Base-by-base conservation (phyloP, 1,284 basidiomycete genomes). In the Phlebopus sp. region DNA sequence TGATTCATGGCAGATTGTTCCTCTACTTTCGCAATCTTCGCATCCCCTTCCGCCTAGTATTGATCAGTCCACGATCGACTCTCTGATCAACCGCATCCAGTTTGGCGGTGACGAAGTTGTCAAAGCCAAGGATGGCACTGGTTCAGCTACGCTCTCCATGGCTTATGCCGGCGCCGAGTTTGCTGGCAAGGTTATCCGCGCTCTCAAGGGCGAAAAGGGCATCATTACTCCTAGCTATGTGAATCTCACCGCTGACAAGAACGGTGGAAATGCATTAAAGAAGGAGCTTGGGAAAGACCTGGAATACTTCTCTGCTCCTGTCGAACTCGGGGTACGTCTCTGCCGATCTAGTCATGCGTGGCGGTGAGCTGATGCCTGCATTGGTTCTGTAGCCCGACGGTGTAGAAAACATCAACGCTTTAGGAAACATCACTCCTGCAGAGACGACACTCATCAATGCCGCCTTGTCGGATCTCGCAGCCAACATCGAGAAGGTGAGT, bases 51-150 rank as follows among this genome's bases (percentile, higher is more conserved):
- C 68, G 59, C 57, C 67, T 60, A 72, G 71, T 37, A 74, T 72
- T 10, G 74, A 73, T 5, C 74, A 81, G 14, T 35, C 47, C 3
- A 19, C 25, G 2, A 23, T 56, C 59, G 79, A 83, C 44, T 74
- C 77, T 19, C 77, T 97, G 49, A 76, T 93, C 49, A 77, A 94
- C 59, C 86, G 93, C 58, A 96, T 98, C 67, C 96, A 98, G 73
- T 98, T 92, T 64, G 96, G 96, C 59, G 92, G 92, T 66, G 92
- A 94, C 67, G 90, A 94, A 75, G 91, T 93, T 59, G 92, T 94
- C 68, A 83, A 92, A 74, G 92, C 92, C 55, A 94, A 95, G 76
- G 91, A 89, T 62, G 91, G 92, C 58, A 79, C 87, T 36, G 90
- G 92, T 38, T 86, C 82, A 30, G 91, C 92, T 31, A 94, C 91